Evolutionary conservation across 2,329 filamentous ascomycete genomes (phyloP).

Genomic region (Pseudocercospora cruenta): DNA sequence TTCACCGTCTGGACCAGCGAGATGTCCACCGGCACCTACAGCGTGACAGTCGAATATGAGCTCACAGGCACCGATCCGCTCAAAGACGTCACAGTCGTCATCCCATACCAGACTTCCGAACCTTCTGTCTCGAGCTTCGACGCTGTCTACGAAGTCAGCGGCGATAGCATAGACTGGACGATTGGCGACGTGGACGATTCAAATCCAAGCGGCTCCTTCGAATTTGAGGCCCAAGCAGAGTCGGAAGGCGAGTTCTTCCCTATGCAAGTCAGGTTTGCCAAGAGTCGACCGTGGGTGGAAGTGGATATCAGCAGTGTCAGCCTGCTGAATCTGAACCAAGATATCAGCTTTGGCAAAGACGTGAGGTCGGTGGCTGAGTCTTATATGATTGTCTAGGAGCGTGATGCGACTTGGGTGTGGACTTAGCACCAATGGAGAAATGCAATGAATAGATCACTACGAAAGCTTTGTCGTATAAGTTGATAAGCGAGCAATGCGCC

Average conservation of each 20-base stretch:
- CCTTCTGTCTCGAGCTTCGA: slow-evolving; percentile 91
- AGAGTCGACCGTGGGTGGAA: slow-evolving; percentile 83
- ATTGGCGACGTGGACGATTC: slow-evolving; percentile 83
- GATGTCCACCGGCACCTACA: slow-evolving; percentile 76
- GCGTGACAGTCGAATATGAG: slow-evolving; percentile 94
- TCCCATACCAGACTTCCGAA: slow-evolving; percentile 84
- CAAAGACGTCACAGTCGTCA: slow-evolving; percentile 81
- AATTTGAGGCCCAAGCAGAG: slow-evolving; percentile 87
- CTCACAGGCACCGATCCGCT: slow-evolving; percentile 78
- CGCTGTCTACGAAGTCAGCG: slow-evolving; percentile 89
- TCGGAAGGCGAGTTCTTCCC: slow-evolving; percentile 98
- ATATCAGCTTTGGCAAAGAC: slow-evolving; percentile 82
- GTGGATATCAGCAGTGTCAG: slow-evolving; percentile 84
- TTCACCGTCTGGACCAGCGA: slow-evolving; percentile 99
- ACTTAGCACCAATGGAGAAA: background rate
- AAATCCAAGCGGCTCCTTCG: slow-evolving; percentile 84
- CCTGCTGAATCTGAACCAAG: slow-evolving; percentile 74
- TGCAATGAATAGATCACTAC: too few species aligned
- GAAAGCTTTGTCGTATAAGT: too few species aligned
- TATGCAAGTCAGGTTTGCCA: slow-evolving; percentile 88
- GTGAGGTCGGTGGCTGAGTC: slow-evolving; percentile 75
- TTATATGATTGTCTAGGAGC: slow-evolving; percentile 71
- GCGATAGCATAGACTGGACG: slow-evolving; percentile 91
- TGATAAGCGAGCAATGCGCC: too few species aligned
- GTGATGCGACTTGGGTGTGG: background rate